Base-by-base conservation (phyloP, 164 flowering plant genomes). In the Stephania cephalantha region DNA sequence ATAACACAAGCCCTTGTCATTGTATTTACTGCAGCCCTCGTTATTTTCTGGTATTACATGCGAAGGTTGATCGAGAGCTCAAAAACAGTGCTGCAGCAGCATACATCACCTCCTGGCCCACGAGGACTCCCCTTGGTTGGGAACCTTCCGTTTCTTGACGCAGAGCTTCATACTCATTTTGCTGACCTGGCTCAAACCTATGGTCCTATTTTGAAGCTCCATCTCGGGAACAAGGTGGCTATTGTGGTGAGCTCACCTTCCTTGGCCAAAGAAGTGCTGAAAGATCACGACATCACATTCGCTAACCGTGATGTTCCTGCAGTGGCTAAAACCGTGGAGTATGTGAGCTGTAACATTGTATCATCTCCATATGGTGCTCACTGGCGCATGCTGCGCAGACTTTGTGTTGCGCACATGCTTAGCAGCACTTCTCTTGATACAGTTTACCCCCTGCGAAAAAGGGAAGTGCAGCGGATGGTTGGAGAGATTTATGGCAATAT, bases 231-330 rank as follows among this genome's bases (percentile, higher is more conserved):
- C 42, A 87, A 83, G 71, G 30, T 85, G 5, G 78, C 77, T 17
- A 45, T 87, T 45, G 83, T 88, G 44, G 72, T 88, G 20, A 80
- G 74, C 68, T 86, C 91, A 1, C 86, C 88, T 0, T 73, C 82
- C 46, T 1, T 77, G 18, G 87, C 87, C 29, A 74, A 75, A 25
- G 83, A 84, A 71, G 84, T 86, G 0, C 82, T 86, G 20, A 81
- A 79, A 70, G 88, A 86, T 73, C 80, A 86, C 2, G 92, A 89
- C 75, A 35, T 17, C 46, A 81, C 76, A 6, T 86, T 86, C 35
- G 88, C 88, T 45, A 87, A 89, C 75, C 82, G 88, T 15, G 89
- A 82, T 74, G 84, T 79, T 10, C 80, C 92, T 0, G 81, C 74
- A 7, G 83, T 78, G 1, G 85, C 71, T 1, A 10, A 22, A 8